phyloP scores from a whole-genome alignment of 2,329 filamentous ascomycete genomes.

The Nothopassalora personata region DNA sequence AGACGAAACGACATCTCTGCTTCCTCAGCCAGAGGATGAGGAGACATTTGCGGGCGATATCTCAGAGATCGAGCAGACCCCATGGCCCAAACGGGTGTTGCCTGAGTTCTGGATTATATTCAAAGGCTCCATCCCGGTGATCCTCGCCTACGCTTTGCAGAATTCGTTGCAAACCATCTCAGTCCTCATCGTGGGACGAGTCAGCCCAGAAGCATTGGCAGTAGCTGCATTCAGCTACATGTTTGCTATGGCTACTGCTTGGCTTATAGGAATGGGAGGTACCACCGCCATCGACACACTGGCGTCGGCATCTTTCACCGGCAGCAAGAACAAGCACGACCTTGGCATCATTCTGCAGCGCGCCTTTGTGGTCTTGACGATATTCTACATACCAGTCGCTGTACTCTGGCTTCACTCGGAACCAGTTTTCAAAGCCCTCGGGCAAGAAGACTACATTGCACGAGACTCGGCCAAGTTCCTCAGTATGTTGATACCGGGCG shows the following conservation, averaged over 20 bases:
- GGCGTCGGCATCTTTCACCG: slow-evolving; percentile 76
- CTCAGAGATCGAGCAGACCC: slow-evolving; percentile 33
- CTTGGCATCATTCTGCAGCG: slow-evolving; percentile 74
- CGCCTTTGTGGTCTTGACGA: slow-evolving; percentile 63
- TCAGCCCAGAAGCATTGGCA: slow-evolving; percentile 73
- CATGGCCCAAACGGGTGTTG: slow-evolving; percentile 38
- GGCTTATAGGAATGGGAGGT: slow-evolving; percentile 79
- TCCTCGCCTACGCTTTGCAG: slow-evolving; percentile 78
- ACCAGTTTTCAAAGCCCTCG: slow-evolving; percentile 65
- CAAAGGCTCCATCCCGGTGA: slow-evolving; percentile 68
- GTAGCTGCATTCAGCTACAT: slow-evolving; percentile 85
- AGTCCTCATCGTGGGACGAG: slow-evolving; percentile 72
- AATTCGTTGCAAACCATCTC: slow-evolving; percentile 80
- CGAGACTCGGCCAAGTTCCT: slow-evolving; percentile 68
- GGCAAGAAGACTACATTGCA: slow-evolving; percentile 73
- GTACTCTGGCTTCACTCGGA: slow-evolving; percentile 71
- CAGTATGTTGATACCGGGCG: slow-evolving; percentile 69
- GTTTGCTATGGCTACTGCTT: slow-evolving; percentile 86
- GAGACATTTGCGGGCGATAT: slow-evolving; percentile 32
- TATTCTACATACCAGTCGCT: slow-evolving; percentile 68
- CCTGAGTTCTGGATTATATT: slow-evolving; percentile 63
- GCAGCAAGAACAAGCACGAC: slow-evolving; percentile 70
- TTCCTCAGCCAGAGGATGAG: slow-evolving; percentile 38
- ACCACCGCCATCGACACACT: slow-evolving; percentile 83
- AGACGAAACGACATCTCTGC: slow-evolving; percentile 40